Evolutionary conservation across 1,284 basidiomycete genomes (phyloP).

Genomic region (Termitomyces sp.): DNA sequence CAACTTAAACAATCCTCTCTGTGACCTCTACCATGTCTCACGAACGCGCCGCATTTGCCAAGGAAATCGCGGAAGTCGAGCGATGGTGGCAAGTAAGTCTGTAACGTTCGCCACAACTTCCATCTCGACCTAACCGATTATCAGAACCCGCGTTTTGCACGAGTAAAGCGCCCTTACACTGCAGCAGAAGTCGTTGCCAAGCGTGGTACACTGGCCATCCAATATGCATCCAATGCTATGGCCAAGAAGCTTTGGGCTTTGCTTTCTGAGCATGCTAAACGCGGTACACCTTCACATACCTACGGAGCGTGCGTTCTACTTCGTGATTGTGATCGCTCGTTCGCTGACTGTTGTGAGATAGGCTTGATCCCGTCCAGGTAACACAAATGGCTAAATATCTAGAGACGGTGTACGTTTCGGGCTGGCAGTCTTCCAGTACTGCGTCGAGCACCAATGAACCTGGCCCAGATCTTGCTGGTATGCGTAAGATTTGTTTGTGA

Average conservation of each 20-base stretch:
- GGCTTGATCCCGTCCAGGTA: slow-evolving; percentile 94
- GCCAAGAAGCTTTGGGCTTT: slow-evolving; percentile 85
- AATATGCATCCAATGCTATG: slow-evolving; percentile 82
- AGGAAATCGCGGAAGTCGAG: slow-evolving; percentile 83
- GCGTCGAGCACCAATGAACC: slow-evolving; percentile 92
- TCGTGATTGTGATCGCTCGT: not conserved
- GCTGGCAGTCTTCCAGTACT: slow-evolving; percentile 94
- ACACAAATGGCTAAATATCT: slow-evolving; percentile 99
- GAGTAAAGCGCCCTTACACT: slow-evolving; percentile 86
- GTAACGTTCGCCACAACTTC: not conserved
- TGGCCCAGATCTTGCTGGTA: slow-evolving; percentile 94
- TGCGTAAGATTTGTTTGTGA: slow-evolving; percentile 16
- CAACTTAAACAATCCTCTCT: slow-evolving; percentile 1
- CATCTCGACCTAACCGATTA: slow-evolving; percentile 3
- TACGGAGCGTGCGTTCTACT: slow-evolving; percentile 86
- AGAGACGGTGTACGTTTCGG: slow-evolving; percentile 97
- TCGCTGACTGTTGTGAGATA: slow-evolving; percentile 26
- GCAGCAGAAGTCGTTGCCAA: slow-evolving; percentile 93
- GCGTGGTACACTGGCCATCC: slow-evolving; percentile 82
- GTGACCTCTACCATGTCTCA: slow-evolving; percentile 42
- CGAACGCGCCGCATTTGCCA: slow-evolving; percentile 66
- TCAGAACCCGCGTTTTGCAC: slow-evolving; percentile 81
- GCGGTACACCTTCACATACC: slow-evolving; percentile 82
- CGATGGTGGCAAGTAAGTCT: slow-evolving; percentile 83
- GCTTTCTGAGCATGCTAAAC: slow-evolving; percentile 64